Evolutionary conservation across 2,329 filamentous ascomycete genomes (phyloP).

Genomic region (Penicillium aurantiogriseum): DNA sequence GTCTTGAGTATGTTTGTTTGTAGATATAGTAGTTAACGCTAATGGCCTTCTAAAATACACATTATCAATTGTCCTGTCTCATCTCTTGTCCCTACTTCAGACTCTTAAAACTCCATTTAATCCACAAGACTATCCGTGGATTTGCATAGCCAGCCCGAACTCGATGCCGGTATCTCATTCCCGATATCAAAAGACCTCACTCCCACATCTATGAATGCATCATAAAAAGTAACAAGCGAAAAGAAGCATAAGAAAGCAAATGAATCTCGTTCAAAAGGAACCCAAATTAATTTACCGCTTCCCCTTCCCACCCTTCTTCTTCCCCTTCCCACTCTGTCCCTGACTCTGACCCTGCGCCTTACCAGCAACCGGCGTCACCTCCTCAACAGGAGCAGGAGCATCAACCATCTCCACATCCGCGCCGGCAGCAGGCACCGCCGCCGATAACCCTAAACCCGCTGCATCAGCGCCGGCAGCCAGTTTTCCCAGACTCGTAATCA

Average conservation of each 20-base stretch:
- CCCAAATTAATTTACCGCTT: conserved; percentile 56
- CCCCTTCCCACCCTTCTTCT: conserved; percentile 70
- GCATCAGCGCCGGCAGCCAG: conserved; percentile 68
- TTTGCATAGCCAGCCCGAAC: not conserved
- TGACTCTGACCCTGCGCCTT: conserved; percentile 21
- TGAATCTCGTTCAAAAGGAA: not conserved
- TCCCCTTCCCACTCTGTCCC: conserved; percentile 29
- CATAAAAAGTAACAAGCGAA: not conserved
- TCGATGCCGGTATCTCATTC: not conserved
- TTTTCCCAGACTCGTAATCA: conserved; percentile 73
- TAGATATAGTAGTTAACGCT: not conserved
- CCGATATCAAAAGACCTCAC: not conserved
- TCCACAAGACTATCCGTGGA: not conserved
- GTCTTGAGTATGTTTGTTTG: not conserved
- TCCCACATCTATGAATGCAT: conserved; percentile 1
- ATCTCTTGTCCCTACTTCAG: not conserved
- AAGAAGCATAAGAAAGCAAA: not conserved
- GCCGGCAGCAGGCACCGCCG: conserved; percentile 34
- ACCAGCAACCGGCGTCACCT: conserved; percentile 34
- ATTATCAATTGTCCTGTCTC: not conserved
- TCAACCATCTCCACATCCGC: conserved; percentile 37
- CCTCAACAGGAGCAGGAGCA: conserved; percentile 31
- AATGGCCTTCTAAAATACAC: not conserved
- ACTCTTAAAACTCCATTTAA: not conserved
- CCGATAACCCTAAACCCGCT: conserved; percentile 48